Conservation (phyloP, 306 rosid genomes). For the Castanea mollissima region DNA sequence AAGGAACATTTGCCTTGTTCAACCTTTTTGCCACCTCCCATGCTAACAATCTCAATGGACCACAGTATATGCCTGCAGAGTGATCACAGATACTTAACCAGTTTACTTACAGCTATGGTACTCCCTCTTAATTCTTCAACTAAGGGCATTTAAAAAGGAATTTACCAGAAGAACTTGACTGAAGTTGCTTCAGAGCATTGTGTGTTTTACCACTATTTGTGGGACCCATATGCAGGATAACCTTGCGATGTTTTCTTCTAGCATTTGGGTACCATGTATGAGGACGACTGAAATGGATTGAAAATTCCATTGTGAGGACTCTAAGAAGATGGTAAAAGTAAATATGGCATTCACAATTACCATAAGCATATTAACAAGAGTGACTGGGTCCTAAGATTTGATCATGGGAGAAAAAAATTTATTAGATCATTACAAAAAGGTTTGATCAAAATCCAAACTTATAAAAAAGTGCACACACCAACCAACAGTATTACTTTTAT, state of each 20-base stretch:
- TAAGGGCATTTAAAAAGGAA: slow-evolving; percentile 17
- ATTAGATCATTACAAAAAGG: not conserved
- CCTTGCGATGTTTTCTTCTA: slow-evolving; percentile 66
- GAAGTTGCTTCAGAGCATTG: slow-evolving; percentile 78
- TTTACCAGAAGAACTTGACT: slow-evolving; percentile 83
- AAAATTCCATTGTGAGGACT: not conserved
- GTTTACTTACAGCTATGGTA: slow-evolving; percentile 9
- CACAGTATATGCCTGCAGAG: slow-evolving; percentile 82
- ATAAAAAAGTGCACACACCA: not conserved
- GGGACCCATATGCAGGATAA: slow-evolving; percentile 94
- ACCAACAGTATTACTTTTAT: not conserved
- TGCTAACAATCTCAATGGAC: slow-evolving; percentile 95
- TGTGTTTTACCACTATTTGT: slow-evolving; percentile 95
- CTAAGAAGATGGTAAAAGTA: not conserved
- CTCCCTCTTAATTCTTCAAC: slow-evolving; percentile 7
- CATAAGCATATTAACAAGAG: slow-evolving; percentile 1
- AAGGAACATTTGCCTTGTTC: slow-evolving; percentile 90
- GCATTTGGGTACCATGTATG: slow-evolving; percentile 97
- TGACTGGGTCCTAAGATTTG: not conserved
- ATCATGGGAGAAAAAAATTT: not conserved
- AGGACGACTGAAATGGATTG: slow-evolving; percentile 54
- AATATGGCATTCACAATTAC: slow-evolving; percentile 4
- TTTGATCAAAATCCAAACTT: not conserved
- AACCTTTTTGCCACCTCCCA: slow-evolving; percentile 92
- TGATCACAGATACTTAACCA: slow-evolving; percentile 16